Evolutionary conservation across 2,329 filamentous ascomycete genomes (phyloP).

Genomic region (Fusarium ambrosium): DNA sequence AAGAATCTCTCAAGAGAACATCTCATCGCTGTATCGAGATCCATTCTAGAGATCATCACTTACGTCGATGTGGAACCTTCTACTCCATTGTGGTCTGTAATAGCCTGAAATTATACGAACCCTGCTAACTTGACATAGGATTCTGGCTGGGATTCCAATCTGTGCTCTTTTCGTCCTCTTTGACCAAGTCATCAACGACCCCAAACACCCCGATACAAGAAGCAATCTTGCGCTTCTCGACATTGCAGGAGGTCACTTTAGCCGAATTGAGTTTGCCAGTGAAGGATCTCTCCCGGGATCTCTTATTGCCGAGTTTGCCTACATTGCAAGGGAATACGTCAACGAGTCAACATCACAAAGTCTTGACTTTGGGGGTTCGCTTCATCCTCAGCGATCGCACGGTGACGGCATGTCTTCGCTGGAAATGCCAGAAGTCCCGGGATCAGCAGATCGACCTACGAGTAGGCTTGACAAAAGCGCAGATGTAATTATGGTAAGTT

Average conservation of each 20-base stretch:
- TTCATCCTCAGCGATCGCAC: not conserved
- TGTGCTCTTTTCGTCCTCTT: slow-evolving; percentile 41
- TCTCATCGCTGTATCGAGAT: slow-evolving; percentile 27
- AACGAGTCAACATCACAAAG: slow-evolving; percentile 24
- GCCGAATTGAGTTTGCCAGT: slow-evolving; percentile 36
- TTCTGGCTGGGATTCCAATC: slow-evolving; percentile 37
- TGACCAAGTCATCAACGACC: slow-evolving; percentile 39
- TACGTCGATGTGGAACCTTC: slow-evolving; percentile 40
- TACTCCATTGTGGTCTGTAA: slow-evolving; percentile 37
- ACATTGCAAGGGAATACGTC: slow-evolving; percentile 41
- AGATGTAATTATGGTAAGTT: not conserved
- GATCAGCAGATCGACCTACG: not conserved
- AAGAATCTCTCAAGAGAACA: not conserved
- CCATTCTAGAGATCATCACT: slow-evolving; percentile 37
- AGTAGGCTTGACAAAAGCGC: not conserved
- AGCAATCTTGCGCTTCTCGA: slow-evolving; percentile 37
- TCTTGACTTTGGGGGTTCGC: not conserved
- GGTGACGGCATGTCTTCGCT: not conserved
- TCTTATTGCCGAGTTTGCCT: slow-evolving; percentile 36
- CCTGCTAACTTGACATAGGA: slow-evolving; percentile 14
- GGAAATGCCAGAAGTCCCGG: not conserved
- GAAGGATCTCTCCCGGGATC: slow-evolving; percentile 32
- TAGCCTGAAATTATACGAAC: accelerated
- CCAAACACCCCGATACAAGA: slow-evolving; percentile 24
- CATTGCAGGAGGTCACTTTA: slow-evolving; percentile 40